phyloP scores from a whole-genome alignment of 139 green algal species.

The Mesotaenium endlicherianum region DNA sequence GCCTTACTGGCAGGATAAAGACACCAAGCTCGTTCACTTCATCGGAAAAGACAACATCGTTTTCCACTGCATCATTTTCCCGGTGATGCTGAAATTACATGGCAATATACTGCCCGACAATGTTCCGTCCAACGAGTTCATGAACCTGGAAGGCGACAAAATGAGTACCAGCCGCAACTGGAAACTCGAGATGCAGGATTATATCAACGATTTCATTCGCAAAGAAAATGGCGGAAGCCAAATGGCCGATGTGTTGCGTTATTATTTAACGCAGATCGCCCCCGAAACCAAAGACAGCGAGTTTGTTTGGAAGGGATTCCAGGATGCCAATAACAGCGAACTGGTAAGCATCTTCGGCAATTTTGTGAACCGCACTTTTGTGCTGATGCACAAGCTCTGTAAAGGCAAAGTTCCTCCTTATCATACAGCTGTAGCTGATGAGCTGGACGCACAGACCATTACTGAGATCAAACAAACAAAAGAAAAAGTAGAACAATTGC shows the following conservation, averaged over 20 bases:
- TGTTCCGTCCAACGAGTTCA: background rate
- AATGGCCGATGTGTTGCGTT: conserved; percentile 7
- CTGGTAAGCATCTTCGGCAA: conserved; percentile 91
- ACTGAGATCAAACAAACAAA: background rate
- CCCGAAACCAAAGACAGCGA: conserved; percentile 54
- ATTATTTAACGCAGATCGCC: background rate
- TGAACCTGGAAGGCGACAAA: conserved; percentile 7
- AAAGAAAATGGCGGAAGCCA: no score
- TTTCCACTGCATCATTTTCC: conserved; percentile 84
- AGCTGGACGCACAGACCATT: background rate
- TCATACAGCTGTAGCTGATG: background rate
- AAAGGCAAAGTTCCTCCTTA: background rate
- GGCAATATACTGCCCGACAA: background rate
- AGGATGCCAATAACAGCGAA: conserved; percentile 84
- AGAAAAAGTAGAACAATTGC: background rate
- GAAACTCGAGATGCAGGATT: background rate
- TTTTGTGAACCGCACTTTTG: conserved; percentile 75
- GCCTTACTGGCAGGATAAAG: conserved; percentile 81
- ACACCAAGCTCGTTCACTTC: conserved; percentile 96
- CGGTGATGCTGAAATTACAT: background rate
- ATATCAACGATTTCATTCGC: background rate
- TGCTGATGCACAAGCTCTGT: background rate
- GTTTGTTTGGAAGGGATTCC: conserved; percentile 91
- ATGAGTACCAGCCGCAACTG: background rate
- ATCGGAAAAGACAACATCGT: conserved; percentile 99